Evolutionary conservation across 176 grass and related monocot genomes (phyloP).

Genomic region (Stipa capillata): DNA sequence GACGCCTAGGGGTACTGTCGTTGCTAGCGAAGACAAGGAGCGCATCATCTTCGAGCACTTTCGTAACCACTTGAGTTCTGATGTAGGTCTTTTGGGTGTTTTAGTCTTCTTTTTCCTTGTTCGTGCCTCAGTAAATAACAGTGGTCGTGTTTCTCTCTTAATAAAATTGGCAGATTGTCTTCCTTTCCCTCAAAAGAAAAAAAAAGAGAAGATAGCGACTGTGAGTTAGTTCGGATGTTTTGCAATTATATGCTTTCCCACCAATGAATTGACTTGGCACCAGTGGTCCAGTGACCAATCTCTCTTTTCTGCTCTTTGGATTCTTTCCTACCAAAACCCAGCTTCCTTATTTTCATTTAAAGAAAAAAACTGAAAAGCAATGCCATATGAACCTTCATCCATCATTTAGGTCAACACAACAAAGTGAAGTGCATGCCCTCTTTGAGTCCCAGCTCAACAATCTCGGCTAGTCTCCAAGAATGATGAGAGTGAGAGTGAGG

Average conservation of each 20-base stretch:
- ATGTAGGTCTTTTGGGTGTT: no score
- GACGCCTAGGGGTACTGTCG: no score
- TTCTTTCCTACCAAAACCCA: slow-evolving; percentile 10
- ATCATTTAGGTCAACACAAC: slow-evolving; percentile 18
- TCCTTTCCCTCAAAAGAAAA: no score
- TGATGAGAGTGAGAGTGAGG: slow-evolving; percentile 17
- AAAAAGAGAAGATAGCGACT: not conserved
- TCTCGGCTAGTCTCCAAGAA: not conserved
- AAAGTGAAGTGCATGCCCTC: not conserved
- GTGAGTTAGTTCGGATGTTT: not conserved
- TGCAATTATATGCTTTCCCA: slow-evolving; percentile 28
- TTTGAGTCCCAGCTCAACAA: slow-evolving; percentile 32
- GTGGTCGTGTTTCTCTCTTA: no score
- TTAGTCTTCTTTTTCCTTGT: no score
- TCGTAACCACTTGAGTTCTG: no score
- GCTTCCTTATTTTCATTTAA: not conserved
- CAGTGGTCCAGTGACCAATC: slow-evolving; percentile 19
- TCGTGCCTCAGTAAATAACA: no score
- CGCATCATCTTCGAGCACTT: no score
- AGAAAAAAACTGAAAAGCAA: no score
- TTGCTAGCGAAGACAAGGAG: no score
- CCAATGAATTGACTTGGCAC: slow-evolving; percentile 44
- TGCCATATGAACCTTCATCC: no score
- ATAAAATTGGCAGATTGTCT: no score
- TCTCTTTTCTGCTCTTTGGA: slow-evolving; percentile 2